phyloP scores from a whole-genome alignment of 352 stramenopile species.

The Phytophthora quininea region DNA sequence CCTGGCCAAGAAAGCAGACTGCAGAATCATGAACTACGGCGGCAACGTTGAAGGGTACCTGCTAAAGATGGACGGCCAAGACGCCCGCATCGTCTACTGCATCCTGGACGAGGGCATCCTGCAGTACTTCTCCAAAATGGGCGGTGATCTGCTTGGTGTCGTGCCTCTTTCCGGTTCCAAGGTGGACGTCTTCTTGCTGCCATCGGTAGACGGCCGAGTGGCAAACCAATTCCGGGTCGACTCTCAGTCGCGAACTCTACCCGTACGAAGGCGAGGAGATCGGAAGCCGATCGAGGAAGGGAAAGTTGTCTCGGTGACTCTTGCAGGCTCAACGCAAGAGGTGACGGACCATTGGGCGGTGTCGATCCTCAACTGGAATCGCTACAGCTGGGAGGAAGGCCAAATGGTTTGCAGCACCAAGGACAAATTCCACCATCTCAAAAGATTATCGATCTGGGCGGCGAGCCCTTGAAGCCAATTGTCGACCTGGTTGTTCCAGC shows the following conservation, averaged over 20 bases:
- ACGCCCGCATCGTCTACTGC: conserved; percentile 76
- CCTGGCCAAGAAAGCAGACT: neutral
- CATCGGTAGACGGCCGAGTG: conserved; percentile 39
- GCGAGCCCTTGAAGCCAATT: conserved; percentile 37
- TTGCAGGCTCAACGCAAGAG: conserved; percentile 63
- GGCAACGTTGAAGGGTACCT: conserved; percentile 87
- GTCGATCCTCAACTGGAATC: conserved; percentile 86
- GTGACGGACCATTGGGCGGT: conserved; percentile 75
- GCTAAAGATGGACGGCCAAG: conserved; percentile 68
- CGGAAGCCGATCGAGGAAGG: conserved; percentile 26
- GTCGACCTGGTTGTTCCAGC: conserved; percentile 38
- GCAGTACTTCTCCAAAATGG: conserved; percentile 80
- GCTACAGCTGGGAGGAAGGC: conserved; percentile 83
- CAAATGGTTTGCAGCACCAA: conserved; percentile 82
- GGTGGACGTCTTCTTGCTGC: conserved; percentile 75
- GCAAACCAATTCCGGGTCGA: conserved; percentile 75
- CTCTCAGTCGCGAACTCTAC: conserved; percentile 35
- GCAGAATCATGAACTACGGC: conserved; percentile 42
- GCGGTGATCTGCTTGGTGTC: conserved; percentile 63
- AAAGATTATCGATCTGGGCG: conserved; percentile 43
- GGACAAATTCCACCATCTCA: conserved; percentile 59
- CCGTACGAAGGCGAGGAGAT: conserved; percentile 18
- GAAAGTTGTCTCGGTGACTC: conserved; percentile 40
- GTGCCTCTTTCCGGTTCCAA: conserved; percentile 77
- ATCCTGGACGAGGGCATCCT: conserved; percentile 85